Percentiles rank a stretch among this genome's conserved stretches.
phyloP scores from a whole-genome alignment of 441 rosid genomes.

The Adansonia madagascariensis region DNA sequence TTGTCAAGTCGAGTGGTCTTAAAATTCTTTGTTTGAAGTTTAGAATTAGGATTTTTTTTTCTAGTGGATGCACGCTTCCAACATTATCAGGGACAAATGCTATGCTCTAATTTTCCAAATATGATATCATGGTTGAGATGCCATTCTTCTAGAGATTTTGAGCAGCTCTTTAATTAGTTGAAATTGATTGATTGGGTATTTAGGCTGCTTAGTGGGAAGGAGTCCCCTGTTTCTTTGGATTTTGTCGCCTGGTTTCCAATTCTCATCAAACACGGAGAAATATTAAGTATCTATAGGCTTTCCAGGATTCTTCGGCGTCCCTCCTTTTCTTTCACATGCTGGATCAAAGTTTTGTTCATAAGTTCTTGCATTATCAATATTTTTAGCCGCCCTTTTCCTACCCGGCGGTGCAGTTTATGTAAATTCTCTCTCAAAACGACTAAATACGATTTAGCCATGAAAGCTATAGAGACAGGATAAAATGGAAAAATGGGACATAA shows the following conservation, averaged over 20 bases:
- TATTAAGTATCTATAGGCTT: conserved; percentile 52
- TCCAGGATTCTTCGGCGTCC: conserved; percentile 50
- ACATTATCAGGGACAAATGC: background rate
- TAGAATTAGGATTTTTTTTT: no score
- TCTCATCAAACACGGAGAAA: conserved; percentile 38
- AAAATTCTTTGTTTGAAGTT: no score
- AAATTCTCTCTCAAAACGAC: no score
- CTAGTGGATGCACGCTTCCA: no score
- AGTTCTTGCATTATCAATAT: conserved; percentile 40
- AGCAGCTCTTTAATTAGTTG: background rate
- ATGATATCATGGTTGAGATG: background rate
- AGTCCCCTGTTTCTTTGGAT: background rate
- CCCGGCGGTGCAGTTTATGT: conserved; percentile 18
- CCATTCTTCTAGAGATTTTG: background rate
- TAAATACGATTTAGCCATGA: conserved; percentile 10
- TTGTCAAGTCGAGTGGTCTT: no score
- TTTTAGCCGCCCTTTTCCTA: background rate
- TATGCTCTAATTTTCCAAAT: background rate
- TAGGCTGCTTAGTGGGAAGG: background rate
- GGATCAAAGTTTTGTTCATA: conserved; percentile 49
- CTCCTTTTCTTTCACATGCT: conserved; percentile 39
- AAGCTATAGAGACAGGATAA: background rate
- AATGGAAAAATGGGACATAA: background rate
- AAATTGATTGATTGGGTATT: background rate
- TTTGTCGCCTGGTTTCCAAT: background rate